A percentile compares a stretch with the other conserved stretches of the same genome.
Evolutionary conservation across 805 yeast species (phyloP).

Genomic region (Saccharomycodes ludwigii): DNA sequence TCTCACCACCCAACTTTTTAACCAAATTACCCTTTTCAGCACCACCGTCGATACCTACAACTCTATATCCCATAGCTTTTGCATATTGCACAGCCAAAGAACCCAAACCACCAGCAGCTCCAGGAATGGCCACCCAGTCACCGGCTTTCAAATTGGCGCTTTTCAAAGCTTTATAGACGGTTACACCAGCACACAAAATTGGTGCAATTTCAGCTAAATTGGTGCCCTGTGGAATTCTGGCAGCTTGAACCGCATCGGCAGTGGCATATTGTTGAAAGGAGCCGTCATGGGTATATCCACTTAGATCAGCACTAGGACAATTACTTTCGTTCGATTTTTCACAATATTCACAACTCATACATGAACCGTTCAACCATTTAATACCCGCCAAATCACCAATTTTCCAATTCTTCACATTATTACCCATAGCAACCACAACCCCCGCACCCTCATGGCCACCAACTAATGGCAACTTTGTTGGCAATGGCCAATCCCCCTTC

Average conservation of each 20-base stretch:
- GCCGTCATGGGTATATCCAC: conserved; percentile 86
- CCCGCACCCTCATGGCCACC: conserved; percentile 65
- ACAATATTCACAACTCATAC: conserved; percentile 48
- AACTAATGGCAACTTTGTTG: conserved; percentile 43
- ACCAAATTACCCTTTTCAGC: conserved; percentile 35
- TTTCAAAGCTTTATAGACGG: conserved; percentile 83
- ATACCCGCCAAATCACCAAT: conserved; percentile 52
- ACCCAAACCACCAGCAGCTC: conserved; percentile 56
- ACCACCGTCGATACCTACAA: conserved; percentile 46
- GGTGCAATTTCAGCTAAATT: conserved; percentile 73
- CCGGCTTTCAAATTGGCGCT: conserved; percentile 53
- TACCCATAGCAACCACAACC: conserved; percentile 45
- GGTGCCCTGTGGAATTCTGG: conserved; percentile 57
- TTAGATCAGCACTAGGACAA: conserved; percentile 41
- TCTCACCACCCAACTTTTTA: conserved; percentile 40
- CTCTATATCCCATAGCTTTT: conserved; percentile 44
- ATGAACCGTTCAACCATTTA: conserved; percentile 52
- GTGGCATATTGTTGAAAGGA: conserved; percentile 86
- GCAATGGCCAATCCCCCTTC: conserved; percentile 63
- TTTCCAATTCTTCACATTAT: conserved; percentile 41
- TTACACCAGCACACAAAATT: conserved; percentile 82
- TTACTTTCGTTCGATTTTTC: conserved; percentile 39
- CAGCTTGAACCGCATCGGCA: conserved; percentile 82
- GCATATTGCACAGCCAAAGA: conserved; percentile 49
- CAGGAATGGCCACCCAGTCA: conserved; percentile 47